Evolutionary conservation across 202 grass and related monocot genomes (phyloP).

Genomic region (Setaria viridis): DNA sequence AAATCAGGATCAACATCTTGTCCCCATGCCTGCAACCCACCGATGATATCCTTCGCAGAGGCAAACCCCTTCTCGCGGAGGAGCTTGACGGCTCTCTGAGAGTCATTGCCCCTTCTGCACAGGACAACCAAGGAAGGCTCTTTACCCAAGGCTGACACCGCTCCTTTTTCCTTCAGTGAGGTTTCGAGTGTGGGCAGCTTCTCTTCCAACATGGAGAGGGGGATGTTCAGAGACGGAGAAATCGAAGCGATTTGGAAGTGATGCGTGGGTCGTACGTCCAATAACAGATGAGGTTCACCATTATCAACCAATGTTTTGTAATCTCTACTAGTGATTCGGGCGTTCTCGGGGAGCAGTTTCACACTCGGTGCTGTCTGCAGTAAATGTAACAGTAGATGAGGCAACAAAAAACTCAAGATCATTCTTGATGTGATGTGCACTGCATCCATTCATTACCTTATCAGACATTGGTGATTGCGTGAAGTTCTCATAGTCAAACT

Average conservation of each 20-base stretch:
- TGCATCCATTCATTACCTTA: constrained; percentile 56
- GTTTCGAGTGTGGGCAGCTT: constrained; percentile 60
- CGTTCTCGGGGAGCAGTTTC: constrained; percentile 60
- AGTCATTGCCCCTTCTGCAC: constrained; percentile 90
- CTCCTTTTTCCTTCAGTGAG: constrained; percentile 39
- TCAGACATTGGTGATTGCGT: constrained; percentile 94
- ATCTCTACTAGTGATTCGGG: constrained; percentile 65
- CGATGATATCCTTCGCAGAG: constrained; percentile 73
- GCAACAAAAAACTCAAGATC: background rate
- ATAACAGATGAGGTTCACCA: constrained; percentile 61
- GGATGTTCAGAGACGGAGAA: constrained; percentile 73
- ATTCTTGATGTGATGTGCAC: background rate
- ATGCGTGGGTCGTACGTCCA: constrained; percentile 81
- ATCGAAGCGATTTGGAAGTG: constrained; percentile 88
- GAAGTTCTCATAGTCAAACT: constrained; percentile 90
- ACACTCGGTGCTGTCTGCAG: constrained; percentile 64
- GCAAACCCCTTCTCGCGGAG: constrained; percentile 70
- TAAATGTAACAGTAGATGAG: constrained; percentile 23
- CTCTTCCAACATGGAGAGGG: constrained; percentile 61
- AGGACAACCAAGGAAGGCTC: constrained; percentile 63
- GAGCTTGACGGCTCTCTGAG: constrained; percentile 72
- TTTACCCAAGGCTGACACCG: background rate
- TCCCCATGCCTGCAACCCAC: constrained; percentile 79
- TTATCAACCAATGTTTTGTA: constrained; percentile 68
- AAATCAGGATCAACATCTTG: constrained; percentile 77